Conservation (phyloP, 768 basidiomycete genomes). For the Ramaria sp. region DNA sequence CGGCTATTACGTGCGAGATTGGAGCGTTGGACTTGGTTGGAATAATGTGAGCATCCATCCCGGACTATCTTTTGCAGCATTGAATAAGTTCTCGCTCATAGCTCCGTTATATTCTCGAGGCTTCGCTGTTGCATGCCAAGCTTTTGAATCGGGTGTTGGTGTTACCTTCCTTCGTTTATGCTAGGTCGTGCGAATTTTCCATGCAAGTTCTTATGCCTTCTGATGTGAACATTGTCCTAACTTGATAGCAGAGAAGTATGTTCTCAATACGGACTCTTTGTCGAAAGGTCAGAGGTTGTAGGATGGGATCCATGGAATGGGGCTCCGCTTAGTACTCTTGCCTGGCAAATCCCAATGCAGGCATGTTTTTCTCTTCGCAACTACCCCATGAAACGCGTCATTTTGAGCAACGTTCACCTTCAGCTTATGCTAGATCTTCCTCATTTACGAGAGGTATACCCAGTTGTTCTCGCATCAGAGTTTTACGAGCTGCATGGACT, state of each 20-base stretch:
- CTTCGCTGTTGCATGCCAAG: conserved; percentile 30
- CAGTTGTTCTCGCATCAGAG: conserved; percentile 32
- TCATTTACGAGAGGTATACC: conserved; percentile 25
- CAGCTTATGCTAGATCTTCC: conserved; percentile 32
- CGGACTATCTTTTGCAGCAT: background rate
- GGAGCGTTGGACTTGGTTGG: conserved; percentile 33
- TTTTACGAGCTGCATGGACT: conserved; percentile 31
- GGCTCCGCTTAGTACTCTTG: conserved; percentile 22
- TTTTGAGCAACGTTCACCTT: conserved; percentile 23
- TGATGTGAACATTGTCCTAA: background rate
- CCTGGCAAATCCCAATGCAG: conserved; percentile 17
- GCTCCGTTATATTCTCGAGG: conserved; percentile 41
- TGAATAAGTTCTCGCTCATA: conserved; percentile 10
- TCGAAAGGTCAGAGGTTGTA: conserved; percentile 34
- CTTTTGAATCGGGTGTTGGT: conserved; percentile 33
- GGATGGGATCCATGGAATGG: conserved; percentile 31
- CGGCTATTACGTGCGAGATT: conserved; percentile 35
- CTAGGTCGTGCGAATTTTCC: conserved; percentile 32
- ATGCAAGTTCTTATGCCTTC: conserved; percentile 18
- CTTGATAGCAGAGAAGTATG: conserved; percentile 18
- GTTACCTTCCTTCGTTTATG: conserved; percentile 35
- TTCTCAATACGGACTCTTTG: conserved; percentile 30
- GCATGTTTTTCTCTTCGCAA: conserved; percentile 1
- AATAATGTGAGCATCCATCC: conserved; percentile 29
- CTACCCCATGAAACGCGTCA: conserved; percentile 23